phyloP scores from a whole-genome alignment of 768 basidiomycete species.

The Hygrocybe coccinea region DNA sequence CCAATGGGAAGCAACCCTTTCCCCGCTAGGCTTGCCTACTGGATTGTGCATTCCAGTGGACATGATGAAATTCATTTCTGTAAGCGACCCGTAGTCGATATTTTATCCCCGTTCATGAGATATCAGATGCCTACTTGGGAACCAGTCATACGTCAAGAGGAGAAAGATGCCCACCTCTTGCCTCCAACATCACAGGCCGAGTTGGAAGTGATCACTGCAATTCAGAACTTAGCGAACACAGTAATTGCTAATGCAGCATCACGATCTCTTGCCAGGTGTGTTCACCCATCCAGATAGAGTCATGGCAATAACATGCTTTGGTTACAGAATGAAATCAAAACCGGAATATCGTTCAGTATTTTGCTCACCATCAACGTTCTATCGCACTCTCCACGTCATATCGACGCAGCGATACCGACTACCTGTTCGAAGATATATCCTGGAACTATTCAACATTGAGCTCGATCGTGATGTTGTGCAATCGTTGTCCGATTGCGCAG shows the following conservation, averaged over 20 bases:
- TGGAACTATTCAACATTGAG: conserved; percentile 88
- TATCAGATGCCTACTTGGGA: conserved; percentile 71
- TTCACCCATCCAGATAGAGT: neutral
- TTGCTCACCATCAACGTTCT: conserved; percentile 71
- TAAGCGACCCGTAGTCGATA: conserved; percentile 34
- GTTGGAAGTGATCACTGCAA: conserved; percentile 78
- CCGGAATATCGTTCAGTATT: conserved; percentile 74
- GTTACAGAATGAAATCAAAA: conserved; percentile 65
- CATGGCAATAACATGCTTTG: conserved; percentile 3
- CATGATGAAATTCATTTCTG: conserved; percentile 72
- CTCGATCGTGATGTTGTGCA: conserved; percentile 59
- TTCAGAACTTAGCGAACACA: conserved; percentile 91
- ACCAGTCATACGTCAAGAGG: conserved; percentile 32
- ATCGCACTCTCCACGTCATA: conserved; percentile 80
- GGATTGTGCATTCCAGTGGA: conserved; percentile 90
- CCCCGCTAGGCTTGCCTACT: conserved; percentile 79
- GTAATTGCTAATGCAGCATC: conserved; percentile 95
- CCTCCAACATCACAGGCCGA: conserved; percentile 68
- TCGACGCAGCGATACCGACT: conserved; percentile 87
- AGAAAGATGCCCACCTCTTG: conserved; percentile 46
- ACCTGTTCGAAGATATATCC: conserved; percentile 85
- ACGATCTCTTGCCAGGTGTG: conserved; percentile 69
- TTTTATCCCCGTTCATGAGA: neutral
- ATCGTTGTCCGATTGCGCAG: conserved; percentile 48
- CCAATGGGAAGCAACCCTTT: conserved; percentile 87